Base-by-base conservation (phyloP, 352 stramenopile species). In the Phytophthora ohioensis region DNA sequence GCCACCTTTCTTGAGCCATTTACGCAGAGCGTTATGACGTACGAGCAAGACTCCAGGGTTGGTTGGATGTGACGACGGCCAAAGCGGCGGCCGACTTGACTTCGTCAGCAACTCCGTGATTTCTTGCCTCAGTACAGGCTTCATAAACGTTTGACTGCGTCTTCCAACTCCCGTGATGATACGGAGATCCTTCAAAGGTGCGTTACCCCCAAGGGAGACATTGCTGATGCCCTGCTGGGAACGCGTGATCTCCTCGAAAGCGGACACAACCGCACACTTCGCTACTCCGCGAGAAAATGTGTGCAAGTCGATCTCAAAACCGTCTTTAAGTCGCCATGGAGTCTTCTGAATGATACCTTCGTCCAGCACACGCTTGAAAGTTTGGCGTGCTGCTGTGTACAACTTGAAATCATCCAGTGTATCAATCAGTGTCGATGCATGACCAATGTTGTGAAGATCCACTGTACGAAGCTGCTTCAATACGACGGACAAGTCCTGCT, bases 151-250 rank as follows among this genome's bases (percentile, higher is more conserved):
- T 13, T 85, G 79, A 41, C 86, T 92, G 64, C 81, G 81, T 41
- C 77, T 85, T 12, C 86, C 86, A 17, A 91, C 71, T n/a, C 86
- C 86, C 31, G 82, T 91, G 61, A 93, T 91, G 51, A 93, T 88
- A 13, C 84, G 85, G 51, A 93, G 61, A 45, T 92, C 80, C 61
- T 84, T 52, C 21, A 78, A 39, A 6, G 69, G 62, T 31, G 63
- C 63, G 8, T 71, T 71, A 10, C 58, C 51, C 12, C 54, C 58
- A 41, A 73, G 5, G 41, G 75, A 81, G 1, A 67, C 63, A n/a
- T 77, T 72, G 10, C 61, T 70, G 2, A 69, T 51, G 13, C 82
- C 73, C 32, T 75, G 63, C 32, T 82, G 69, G 3, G 54, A 56
- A 4, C 47, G 71, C 41, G 58, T 69, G 49, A 89, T 79, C 53